Conservation (phyloP, 495 filamentous ascomycete species). For the Penicillium antarcticum region DNA sequence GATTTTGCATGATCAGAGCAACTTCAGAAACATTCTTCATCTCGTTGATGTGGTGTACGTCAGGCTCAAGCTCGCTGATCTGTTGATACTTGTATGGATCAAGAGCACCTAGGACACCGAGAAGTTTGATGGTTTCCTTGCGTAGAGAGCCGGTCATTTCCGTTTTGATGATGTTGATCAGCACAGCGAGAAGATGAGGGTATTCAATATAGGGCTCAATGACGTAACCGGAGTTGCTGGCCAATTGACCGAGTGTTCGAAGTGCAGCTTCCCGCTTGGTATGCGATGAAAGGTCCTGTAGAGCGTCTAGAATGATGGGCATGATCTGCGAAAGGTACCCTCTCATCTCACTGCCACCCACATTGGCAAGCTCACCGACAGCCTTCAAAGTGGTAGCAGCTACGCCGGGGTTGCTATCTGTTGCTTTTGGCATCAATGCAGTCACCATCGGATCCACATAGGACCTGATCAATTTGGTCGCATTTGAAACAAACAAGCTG, state of each 20-base stretch:
- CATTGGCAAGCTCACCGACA: constrained; percentile 86
- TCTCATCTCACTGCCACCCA: constrained; percentile 88
- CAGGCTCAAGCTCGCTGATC: constrained; percentile 46
- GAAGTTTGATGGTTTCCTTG: constrained; percentile 91
- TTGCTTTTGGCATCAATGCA: constrained; percentile 83
- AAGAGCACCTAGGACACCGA: constrained; percentile 93
- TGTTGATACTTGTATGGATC: constrained; percentile 94
- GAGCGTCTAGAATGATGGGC: constrained; percentile 86
- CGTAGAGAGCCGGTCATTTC: constrained; percentile 79
- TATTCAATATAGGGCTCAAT: constrained; percentile 96
- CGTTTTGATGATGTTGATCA: constrained; percentile 90
- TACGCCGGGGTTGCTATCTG: constrained; percentile 77
- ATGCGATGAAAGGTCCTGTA: constrained; percentile 88
- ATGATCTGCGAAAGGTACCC: constrained; percentile 84
- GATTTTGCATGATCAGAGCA: constrained; percentile 91
- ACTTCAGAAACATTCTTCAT: constrained; percentile 80
- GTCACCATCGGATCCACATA: constrained; percentile 94
- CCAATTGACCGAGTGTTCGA: constrained; percentile 84
- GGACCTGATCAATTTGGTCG: constrained; percentile 84
- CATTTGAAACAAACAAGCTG: constrained; percentile 85
- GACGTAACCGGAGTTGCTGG: constrained; percentile 94
- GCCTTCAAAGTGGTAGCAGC: constrained; percentile 91
- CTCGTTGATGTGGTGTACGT: constrained; percentile 51
- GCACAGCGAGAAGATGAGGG: constrained; percentile 83
- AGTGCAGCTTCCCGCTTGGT: constrained; percentile 87